Percentiles rank a stretch among this genome's conserved stretches.
phyloP scores from a whole-genome alignment of 192 early-diverging fungal genomes.

The Dispira parvispora region DNA sequence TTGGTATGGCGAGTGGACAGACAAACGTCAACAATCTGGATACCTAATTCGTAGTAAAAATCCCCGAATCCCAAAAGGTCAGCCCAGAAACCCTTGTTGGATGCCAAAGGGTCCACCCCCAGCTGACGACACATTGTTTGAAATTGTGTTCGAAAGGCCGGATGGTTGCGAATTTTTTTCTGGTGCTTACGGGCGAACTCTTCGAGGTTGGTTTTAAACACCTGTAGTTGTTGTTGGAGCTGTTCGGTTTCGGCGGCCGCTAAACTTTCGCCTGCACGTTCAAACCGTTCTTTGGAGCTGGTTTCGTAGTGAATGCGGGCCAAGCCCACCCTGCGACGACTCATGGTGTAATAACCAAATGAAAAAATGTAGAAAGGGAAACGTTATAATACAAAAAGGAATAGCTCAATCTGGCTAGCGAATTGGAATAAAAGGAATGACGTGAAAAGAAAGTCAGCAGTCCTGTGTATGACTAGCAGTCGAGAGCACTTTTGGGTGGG shows the following conservation, averaged over 20 bases:
- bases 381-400: no score
- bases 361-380: no score
- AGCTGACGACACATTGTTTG: conserved; percentile 85
- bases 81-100: conserved; percentile 92
- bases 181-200: conserved; percentile 72
- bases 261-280: neutral
- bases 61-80: conserved; percentile 88
- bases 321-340: conserved; percentile 7
- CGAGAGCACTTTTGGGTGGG: no score
- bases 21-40: conserved; percentile 88
- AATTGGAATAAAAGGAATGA: no score
- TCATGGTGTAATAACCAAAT: neutral
- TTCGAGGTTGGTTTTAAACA: conserved; percentile 70
- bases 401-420: no score
- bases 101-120: conserved; percentile 88
- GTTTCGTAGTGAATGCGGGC: conserved; percentile 12
- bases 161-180: conserved; percentile 75
- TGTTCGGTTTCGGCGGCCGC: conserved; percentile 10
- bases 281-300: conserved; percentile 5
- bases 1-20: conserved; percentile 66
- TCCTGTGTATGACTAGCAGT: no score
- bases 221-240: conserved; percentile 46
- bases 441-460: no score
- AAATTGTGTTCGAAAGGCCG: conserved; percentile 74
- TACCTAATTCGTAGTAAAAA: conserved; percentile 91